Evolutionary conservation across 139 green algal genomes (phyloP), one percentile per base, ranked within the genome.

Genomic region (Closterium sp.): DNA sequence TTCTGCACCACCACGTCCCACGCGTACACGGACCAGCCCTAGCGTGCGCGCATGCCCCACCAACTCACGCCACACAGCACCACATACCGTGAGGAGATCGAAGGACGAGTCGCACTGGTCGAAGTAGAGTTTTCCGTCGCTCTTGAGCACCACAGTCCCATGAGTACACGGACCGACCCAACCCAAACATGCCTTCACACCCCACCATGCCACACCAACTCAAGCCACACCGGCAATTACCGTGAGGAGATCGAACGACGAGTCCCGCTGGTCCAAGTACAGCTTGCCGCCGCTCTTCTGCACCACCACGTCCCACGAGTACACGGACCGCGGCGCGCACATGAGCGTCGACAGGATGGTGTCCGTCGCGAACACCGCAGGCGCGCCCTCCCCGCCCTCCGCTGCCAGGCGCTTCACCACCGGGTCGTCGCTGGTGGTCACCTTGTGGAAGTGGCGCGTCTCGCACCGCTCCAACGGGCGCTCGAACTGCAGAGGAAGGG

Each of bases 311-410:
- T 98, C 97, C 98, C 98, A 99, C 76, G 95, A 96, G 96, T 99
- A 99, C 35, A 98, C 95, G 34, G 95, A 97, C 28, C 96, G 96
- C 33, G 96, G 90, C 5, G 97, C 96, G 93, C 96, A 98, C 98
- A 99, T 99, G 34, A 99, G 96, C 34, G 97, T 96, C 81, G 97
- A 95, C 33, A 99, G 92, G 92, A 99, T 95, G 2, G 92, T 89
- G 94, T 99, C 98, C 0, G 97, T 98, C 64, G 97, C 96, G 94
- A 98, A 99, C 93, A 99, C 97, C 0, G n/a, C 91, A 9, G 91
- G 91, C 84, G 33, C 35, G 25, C 36, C 36, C 87, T 34, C 28
- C 25, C 88, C 83, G 34, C 87, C 83, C 83, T 86, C 83, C 23
- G 89, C 90, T 1, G 84, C 25, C 30, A 86, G 28, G 16, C 31